Percentiles rank a stretch among this genome's conserved stretches.
Evolutionary conservation across 179 eudicot species (phyloP).

Genomic region (Vitellaria paradoxa): DNA sequence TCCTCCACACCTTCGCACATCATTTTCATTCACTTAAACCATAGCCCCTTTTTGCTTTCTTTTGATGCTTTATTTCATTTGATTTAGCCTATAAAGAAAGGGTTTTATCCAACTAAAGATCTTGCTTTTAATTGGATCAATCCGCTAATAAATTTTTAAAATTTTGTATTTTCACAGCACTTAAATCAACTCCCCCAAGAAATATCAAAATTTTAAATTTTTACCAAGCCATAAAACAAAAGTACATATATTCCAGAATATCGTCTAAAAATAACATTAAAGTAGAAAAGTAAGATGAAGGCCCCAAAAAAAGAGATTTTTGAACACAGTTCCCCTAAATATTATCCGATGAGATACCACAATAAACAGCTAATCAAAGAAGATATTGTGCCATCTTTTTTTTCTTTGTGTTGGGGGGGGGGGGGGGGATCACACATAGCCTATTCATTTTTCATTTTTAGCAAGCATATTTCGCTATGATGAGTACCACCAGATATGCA

Average conservation of each 20-base stretch:
- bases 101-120: no score
- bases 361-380: background rate
- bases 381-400: background rate
- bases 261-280: background rate
- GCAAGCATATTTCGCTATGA: background rate
- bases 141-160: no score
- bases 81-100: no score
- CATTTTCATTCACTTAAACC: no score
- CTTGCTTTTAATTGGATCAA: no score
- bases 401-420: no score
- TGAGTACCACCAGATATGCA: background rate
- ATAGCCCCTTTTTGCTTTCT: no score
- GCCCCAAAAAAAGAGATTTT: background rate
- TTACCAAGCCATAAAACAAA: background rate
- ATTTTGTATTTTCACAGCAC: no score
- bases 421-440: background rate
- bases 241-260: background rate
- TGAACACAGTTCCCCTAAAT: background rate
- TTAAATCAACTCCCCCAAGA: no score
- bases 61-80: no score
- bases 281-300: background rate
- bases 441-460: background rate
- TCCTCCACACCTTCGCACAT: no score
- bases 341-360: background rate
- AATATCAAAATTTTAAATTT: background rate